Evolutionary conservation across 2,329 filamentous ascomycete genomes (phyloP), one percentile per base, ranked within the genome.

Genomic region (Didymella lethalis): DNA sequence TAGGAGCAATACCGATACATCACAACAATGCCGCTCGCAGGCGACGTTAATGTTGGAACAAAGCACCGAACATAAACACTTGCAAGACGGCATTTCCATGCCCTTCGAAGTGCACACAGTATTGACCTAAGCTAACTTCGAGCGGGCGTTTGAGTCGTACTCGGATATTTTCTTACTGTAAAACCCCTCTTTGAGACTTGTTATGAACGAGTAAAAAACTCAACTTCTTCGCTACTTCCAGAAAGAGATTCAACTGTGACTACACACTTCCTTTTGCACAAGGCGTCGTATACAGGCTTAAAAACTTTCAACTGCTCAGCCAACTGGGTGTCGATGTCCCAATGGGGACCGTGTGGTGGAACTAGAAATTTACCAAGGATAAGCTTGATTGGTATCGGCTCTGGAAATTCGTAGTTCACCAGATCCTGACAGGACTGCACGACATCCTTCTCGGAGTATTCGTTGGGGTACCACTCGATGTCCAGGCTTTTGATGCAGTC

Each of bases 381-480:
- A 6, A 58, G 44, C 14, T 46, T 58, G 20, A 58, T 25, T 2
- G 48, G 55, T 7, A 58, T 53, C 1, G 49, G 49, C 1, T 32
- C 23, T 7, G 45, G 41, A 7, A 58, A 58, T 0, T 20, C 23
- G 11, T 58, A 31, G 6, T 44, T 26, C 11, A 49, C 40, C 7
- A 58, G 25, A 4, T 48, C 45, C 7, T 36, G 44, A 10, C 38
- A 58, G 29, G 55, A 58, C 25, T 14, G 29, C 18, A 18, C 25
- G 16, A 58, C 55, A 11, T 53, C 55, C 31, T 48, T 26, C 2
- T 49, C 49, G 11, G 55, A 58, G 25, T 58, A 58, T 23, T 58
- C 55, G 4, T 53, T 58, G 4, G 49, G 55, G 16, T 53, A 58
- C 55, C 49, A 58, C 31, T 58, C 49, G 7, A 58, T 58, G 25